These are phyloP conservation scores for Aspergillus phoenicis DNA, from an alignment of 2,329 filamentous ascomycete species.

Conservation along the genomic window DNA sequence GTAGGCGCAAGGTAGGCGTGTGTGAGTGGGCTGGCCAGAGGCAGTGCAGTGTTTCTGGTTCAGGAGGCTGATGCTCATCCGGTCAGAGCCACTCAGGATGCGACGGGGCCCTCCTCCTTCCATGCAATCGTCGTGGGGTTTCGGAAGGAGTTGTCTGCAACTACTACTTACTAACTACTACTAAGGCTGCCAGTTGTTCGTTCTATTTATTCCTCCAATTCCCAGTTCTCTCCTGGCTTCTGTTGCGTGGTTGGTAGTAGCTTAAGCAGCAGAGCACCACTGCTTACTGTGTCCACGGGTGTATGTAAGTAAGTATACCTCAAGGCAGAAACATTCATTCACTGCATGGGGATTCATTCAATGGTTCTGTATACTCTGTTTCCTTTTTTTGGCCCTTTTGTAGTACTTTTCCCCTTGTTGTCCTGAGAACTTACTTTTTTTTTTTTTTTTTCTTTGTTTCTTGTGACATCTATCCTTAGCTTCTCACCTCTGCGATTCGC, in stretches of 20 bases:
- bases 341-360: too few species aligned
- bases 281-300: background rate
- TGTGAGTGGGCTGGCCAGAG: slow-evolving; percentile 2
- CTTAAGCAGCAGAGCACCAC: too few species aligned
- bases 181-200: background rate
- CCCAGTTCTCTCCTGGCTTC: too few species aligned
- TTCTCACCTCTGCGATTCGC: background rate
- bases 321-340: slow-evolving; percentile 3
- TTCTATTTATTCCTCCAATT: background rate
- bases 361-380: background rate
- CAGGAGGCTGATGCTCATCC: slow-evolving; percentile 1
- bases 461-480: background rate
- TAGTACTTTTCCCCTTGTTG: too few species aligned
- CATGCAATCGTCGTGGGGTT: slow-evolving; percentile 3
- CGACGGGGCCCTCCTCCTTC: background rate
- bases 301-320: background rate
- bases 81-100: background rate
- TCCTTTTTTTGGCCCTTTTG: background rate
- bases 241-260: too few species aligned
- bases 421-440: background rate
- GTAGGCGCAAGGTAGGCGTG: background rate
- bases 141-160: background rate
- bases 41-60: slow-evolving; percentile 3
- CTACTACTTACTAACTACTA: background rate
- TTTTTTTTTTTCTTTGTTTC: background rate